Conservation (phyloP, 345 rosid species). For the rapeseed (Brassica napus) region DNA sequence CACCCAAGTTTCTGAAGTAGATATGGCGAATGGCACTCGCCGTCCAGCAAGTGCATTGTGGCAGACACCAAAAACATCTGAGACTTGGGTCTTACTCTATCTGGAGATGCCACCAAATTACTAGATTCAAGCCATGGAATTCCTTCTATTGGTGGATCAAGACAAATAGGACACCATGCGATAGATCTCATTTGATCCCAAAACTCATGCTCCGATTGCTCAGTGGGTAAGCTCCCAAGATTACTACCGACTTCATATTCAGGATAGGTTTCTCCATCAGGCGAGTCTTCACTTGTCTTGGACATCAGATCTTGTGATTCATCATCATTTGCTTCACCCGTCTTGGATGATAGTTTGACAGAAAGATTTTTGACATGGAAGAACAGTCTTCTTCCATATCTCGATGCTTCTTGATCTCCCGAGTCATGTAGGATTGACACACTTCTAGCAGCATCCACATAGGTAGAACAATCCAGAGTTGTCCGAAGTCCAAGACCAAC, state of each 20-base stretch:
- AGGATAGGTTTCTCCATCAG: constrained; percentile 35
- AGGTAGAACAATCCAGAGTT: constrained; percentile 60
- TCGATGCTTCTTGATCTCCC: constrained; percentile 53
- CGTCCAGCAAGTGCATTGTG: constrained; percentile 71
- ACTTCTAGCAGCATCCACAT: constrained; percentile 84
- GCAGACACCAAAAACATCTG: constrained; percentile 84
- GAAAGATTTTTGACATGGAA: constrained; percentile 62
- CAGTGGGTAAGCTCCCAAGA: constrained; percentile 53
- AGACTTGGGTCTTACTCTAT: constrained; percentile 77
- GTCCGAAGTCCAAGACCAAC: constrained; percentile 73
- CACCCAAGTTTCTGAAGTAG: constrained; percentile 83
- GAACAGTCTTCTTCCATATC: constrained; percentile 62
- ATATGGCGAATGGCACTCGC: constrained; percentile 59
- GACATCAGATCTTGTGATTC: constrained; percentile 38
- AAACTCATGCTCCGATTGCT: constrained; percentile 71
- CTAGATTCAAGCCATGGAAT: constrained; percentile 79
- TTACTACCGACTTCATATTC: constrained; percentile 45
- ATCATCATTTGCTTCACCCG: constrained; percentile 42
- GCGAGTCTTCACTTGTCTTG: constrained; percentile 39
- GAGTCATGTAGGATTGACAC: constrained; percentile 64
- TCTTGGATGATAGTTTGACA: constrained; percentile 48
- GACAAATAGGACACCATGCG: constrained; percentile 82
- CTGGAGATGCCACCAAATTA: constrained; percentile 65
- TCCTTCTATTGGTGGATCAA: constrained; percentile 69
- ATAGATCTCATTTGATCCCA: constrained; percentile 81